Percentiles rank a stretch among this genome's conserved stretches.
Conservation (phyloP, 2,329 filamentous ascomycete genomes). For the Colletotrichum caudatum region DNA sequence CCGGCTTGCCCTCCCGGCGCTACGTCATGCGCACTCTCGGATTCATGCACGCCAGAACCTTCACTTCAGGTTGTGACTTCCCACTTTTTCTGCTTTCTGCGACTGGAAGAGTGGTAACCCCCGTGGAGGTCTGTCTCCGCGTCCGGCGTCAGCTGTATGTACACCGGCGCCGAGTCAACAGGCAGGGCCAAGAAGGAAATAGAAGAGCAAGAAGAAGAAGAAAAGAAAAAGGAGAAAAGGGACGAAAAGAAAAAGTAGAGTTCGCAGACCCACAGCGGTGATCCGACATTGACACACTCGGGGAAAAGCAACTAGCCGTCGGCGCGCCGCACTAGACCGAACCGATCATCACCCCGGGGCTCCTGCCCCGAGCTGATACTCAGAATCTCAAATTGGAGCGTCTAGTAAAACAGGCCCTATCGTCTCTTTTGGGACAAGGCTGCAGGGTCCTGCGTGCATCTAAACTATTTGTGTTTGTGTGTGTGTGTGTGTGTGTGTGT, state of each 20-base stretch:
- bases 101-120: too few relatives aligned
- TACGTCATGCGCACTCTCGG: background rate
- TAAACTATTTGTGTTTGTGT: too few relatives aligned
- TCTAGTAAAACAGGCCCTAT: background rate
- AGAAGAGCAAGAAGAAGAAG: too few relatives aligned
- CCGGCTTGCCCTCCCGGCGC: background rate
- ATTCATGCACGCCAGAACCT: background rate
- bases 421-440: background rate
- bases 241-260: background rate
- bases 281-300: background rate
- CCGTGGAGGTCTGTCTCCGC: background rate
- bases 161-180: background rate
- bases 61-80: background rate
- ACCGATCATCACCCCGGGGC: background rate
- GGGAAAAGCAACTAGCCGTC: background rate
- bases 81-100: too few relatives aligned
- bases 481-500: background rate
- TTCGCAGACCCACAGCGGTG: background rate
- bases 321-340: background rate
- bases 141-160: too few relatives aligned
- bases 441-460: constrained; percentile 10
- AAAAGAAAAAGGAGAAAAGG: background rate
- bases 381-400: background rate
- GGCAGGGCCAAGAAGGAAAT: too few relatives aligned
- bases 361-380: background rate